Conservation (phyloP, 177 flowering plant genomes). For the Vitis hybrid region DNA sequence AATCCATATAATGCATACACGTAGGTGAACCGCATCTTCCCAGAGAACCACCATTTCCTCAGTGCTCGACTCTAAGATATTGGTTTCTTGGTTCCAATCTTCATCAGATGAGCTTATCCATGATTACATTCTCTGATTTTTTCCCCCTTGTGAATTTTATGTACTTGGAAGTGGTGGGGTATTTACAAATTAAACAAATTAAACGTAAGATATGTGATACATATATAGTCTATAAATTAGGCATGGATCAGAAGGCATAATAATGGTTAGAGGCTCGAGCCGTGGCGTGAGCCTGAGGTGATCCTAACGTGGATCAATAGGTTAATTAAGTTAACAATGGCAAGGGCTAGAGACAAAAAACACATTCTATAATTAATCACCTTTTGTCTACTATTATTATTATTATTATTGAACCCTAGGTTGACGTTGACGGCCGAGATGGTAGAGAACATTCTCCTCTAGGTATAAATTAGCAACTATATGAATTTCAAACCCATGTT, state of each 20-base stretch:
- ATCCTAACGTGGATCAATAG: conserved; percentile 19
- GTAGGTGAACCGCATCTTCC: no score
- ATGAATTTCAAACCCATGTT: background rate
- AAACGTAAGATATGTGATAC: no score
- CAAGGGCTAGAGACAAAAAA: conserved; percentile 21
- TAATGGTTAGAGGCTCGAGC: conserved; percentile 10
- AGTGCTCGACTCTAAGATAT: no score
- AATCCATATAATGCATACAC: no score
- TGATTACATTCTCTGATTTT: no score
- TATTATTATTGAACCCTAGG: conserved; percentile 5
- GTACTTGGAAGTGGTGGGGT: conserved; percentile 3
- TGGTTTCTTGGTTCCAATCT: no score
- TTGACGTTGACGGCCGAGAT: conserved; percentile 6
- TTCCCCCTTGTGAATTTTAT: no score
- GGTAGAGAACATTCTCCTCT: conserved; percentile 20
- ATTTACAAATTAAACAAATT: background rate
- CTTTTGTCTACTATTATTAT: conserved; percentile 12
- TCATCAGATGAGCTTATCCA: no score
- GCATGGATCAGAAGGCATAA: no score
- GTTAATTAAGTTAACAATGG: conserved; percentile 4
- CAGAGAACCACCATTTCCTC: no score
- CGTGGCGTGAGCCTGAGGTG: conserved; percentile 44
- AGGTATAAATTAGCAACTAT: conserved; percentile 9
- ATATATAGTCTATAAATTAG: no score
- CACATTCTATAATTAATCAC: conserved; percentile 21